Conservation (phyloP, 192 early-diverging fungal species). For the Umbelopsis isabellina region DNA sequence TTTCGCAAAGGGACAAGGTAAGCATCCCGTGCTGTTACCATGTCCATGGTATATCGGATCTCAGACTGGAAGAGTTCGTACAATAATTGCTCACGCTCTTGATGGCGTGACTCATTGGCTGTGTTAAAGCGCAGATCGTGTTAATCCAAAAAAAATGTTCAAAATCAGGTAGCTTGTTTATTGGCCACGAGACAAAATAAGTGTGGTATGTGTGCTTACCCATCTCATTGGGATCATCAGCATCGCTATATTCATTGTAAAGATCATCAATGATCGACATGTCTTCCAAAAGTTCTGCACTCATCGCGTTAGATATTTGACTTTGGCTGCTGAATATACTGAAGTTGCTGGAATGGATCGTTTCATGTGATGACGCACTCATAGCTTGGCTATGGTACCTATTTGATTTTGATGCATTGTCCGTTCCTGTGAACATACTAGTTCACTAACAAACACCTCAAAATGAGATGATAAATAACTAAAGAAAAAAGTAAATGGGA, state of each 20-base stretch:
- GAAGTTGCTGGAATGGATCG: neutral
- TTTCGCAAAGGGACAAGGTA: neutral
- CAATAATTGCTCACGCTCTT: neutral
- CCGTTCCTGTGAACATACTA: too few relatives aligned
- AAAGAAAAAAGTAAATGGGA: too few relatives aligned
- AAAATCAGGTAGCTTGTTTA: too few relatives aligned
- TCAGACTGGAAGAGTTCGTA: slow-evolving; percentile 13
- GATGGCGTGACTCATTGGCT: slow-evolving; percentile 12
- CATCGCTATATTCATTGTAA: slow-evolving; percentile 7
- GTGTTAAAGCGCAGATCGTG: neutral
- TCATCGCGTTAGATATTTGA: neutral
- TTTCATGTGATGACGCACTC: neutral
- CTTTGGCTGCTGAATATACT: neutral
- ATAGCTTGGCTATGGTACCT: neutral
- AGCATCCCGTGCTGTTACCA: slow-evolving; percentile 4
- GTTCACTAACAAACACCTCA: too few relatives aligned
- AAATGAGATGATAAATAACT: too few relatives aligned
- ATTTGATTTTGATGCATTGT: neutral
- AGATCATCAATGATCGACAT: slow-evolving; percentile 21
- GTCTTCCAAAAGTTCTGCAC: slow-evolving; percentile 8
- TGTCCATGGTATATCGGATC: slow-evolving; percentile 1
- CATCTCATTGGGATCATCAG: slow-evolving; percentile 1
- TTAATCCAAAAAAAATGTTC: neutral
- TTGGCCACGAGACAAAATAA: neutral
- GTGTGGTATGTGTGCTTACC: neutral